Conservation (phyloP, 768 basidiomycete species). For the Lentinula boryana region DNA sequence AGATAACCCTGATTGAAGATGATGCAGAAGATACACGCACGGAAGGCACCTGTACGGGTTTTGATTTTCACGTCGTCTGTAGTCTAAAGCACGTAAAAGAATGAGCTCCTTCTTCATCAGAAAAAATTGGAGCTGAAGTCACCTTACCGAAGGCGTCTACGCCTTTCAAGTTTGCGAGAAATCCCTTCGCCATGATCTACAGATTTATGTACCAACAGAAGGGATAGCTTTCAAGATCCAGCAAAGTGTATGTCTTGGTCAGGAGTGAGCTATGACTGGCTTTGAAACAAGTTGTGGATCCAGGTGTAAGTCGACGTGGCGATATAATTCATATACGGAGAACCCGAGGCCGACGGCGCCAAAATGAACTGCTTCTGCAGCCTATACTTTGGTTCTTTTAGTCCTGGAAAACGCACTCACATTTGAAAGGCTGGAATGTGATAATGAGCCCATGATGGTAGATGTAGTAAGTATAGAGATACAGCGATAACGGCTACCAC, state of each 20-base stretch:
- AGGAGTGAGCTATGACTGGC: background rate
- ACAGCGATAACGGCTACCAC: too few species aligned
- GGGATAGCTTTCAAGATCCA: background rate
- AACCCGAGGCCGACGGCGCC: background rate
- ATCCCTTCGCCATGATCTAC: constrained; percentile 66
- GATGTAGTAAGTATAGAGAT: too few species aligned
- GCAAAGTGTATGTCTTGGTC: background rate
- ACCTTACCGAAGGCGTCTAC: constrained; percentile 99
- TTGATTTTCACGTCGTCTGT: constrained; percentile 99
- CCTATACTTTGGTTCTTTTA: too few species aligned
- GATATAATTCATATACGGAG: background rate
- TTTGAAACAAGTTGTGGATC: background rate
- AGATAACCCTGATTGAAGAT: background rate
- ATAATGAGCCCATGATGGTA: too few species aligned
- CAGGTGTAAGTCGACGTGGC: background rate
- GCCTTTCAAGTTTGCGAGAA: constrained; percentile 76
- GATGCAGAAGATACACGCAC: constrained; percentile 38
- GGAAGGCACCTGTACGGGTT: constrained; percentile 87
- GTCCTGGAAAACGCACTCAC: too few species aligned
- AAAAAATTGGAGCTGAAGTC: constrained; percentile 13
- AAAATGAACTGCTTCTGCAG: background rate
- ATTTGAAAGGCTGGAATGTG: too few species aligned
- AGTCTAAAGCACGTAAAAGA: constrained; percentile 48
- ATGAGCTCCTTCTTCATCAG: background rate
- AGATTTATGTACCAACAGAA: background rate